Base-by-base conservation (phyloP, 2,329 filamentous ascomycete genomes). In the Fusarium illudens region DNA sequence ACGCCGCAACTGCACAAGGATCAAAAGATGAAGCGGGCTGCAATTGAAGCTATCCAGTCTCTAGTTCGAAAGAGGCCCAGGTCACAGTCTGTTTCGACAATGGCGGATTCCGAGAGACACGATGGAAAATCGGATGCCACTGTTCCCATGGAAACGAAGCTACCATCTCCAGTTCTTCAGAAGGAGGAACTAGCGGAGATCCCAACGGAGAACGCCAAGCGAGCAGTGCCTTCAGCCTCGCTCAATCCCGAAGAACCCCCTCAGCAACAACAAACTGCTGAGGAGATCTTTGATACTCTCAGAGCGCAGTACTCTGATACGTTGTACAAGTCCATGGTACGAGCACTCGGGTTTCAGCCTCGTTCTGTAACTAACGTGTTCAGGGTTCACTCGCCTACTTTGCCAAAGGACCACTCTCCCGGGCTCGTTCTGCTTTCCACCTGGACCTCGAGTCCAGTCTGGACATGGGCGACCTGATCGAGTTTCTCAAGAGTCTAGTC, bases 361-460 rank as follows among this genome's bases (percentile, higher is more conserved):
- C 13, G 22, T 4, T 19, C 49, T 20, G 20, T 20, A 51, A 20
- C 22, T 52, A 32, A 72, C 52, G 11, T 53, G 15, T 30, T 3
- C 10, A 92, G 85, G 92, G 91, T 32, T 93, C 92, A 4, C 80
- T 95, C 59, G 92, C 92, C 60, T 96, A 94, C 77, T 94, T 95
- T 78, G 90, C 90, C 19, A 96, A 96, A 80, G 92, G 92, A 1
- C 91, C 92, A 2, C 81, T 96, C 19, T 92, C 92, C 44, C 86
- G 92, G 70, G 90, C 91, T 46, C 87, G 92, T 62, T 90, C 90
- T 48, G 86, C 89, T 13, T 93, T 93, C 66, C 87, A 89, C 60
- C 79, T 88, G 13, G 86, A 89, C 64, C 86, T 86, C 53, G 87
- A 90, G 75, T 81, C 85, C 7, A 86, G 84, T 20, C 79, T 90